These are phyloP conservation scores for Celoporthe dispersa DNA, from an alignment of 2,329 filamentous ascomycete species.

Conservation along the genomic window DNA sequence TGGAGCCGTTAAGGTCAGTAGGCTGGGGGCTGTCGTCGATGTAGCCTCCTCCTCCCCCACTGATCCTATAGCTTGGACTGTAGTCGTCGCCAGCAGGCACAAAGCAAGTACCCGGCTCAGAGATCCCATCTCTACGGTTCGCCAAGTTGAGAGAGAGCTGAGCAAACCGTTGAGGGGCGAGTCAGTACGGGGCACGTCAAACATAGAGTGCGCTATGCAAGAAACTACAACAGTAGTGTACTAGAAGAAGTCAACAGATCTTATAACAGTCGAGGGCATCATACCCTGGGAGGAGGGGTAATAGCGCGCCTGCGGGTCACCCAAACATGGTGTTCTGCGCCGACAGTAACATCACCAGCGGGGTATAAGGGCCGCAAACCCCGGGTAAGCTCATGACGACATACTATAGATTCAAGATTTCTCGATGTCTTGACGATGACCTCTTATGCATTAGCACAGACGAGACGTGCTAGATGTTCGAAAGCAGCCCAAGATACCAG, in stretches of 20 bases:
- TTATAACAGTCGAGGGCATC: not conserved
- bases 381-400: not conserved
- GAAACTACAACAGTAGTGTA: not conserved
- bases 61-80: constrained; percentile 10
- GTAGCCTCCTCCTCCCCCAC: constrained; percentile 12
- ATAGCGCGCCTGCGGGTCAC: not conserved
- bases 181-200: not conserved
- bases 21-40: constrained; percentile 45
- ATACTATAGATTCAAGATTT: not conserved
- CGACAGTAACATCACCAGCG: constrained; percentile 3
- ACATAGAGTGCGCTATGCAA: not conserved
- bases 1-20: constrained; percentile 52
- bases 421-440: not conserved
- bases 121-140: not conserved
- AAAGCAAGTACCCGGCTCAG: not conserved
- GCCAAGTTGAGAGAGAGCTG: not conserved
- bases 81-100: not conserved
- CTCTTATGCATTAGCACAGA: not conserved
- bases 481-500: not conserved
- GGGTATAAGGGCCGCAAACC: not conserved
- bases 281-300: not conserved
- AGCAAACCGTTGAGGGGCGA: not conserved
- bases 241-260: not conserved
- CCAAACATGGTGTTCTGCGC: not conserved
- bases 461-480: not conserved